phyloP scores from a whole-genome alignment of 768 basidiomycete species.

The Infundibulicybe gibba region DNA sequence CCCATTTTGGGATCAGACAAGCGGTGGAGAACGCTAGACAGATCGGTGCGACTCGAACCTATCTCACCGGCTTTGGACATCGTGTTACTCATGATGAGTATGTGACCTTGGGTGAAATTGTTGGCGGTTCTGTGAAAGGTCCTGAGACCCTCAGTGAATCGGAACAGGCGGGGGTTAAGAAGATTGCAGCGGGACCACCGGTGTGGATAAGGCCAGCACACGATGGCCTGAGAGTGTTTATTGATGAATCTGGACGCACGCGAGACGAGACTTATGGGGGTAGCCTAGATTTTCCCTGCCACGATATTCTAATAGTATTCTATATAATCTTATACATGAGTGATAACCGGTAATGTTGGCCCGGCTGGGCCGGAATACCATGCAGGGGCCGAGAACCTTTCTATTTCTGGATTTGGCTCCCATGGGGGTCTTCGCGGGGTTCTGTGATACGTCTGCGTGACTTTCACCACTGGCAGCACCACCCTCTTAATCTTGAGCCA shows the following conservation, averaged over 20 bases:
- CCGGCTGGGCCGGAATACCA: no score
- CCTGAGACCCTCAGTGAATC: slow-evolving; percentile 20
- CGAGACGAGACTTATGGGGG: slow-evolving; percentile 47
- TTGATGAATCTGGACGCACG: slow-evolving; percentile 37
- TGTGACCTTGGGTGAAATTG: slow-evolving; percentile 54
- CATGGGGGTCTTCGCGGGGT: no score
- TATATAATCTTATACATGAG: no score
- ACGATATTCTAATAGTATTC: slow-evolving; percentile 2
- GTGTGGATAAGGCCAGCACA: slow-evolving; percentile 71
- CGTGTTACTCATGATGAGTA: slow-evolving; percentile 79
- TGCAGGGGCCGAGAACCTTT: no score
- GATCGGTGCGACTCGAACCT: slow-evolving; percentile 59
- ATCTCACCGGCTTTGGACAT: slow-evolving; percentile 74
- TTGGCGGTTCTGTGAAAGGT: slow-evolving; percentile 32
- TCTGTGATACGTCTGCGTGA: no score
- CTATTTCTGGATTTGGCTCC: no score
- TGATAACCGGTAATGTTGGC: no score
- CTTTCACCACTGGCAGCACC: no score
- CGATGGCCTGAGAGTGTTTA: slow-evolving; percentile 64
- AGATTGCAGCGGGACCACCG: slow-evolving; percentile 42
- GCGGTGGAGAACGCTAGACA: slow-evolving; percentile 53
- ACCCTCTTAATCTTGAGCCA: no score
- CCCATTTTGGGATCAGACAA: slow-evolving; percentile 74
- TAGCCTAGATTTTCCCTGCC: neutral
- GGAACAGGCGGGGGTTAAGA: slow-evolving; percentile 38